phyloP scores from a whole-genome alignment of 192 early-diverging fungal genomes.

The Umbelopsis ramanniana region DNA sequence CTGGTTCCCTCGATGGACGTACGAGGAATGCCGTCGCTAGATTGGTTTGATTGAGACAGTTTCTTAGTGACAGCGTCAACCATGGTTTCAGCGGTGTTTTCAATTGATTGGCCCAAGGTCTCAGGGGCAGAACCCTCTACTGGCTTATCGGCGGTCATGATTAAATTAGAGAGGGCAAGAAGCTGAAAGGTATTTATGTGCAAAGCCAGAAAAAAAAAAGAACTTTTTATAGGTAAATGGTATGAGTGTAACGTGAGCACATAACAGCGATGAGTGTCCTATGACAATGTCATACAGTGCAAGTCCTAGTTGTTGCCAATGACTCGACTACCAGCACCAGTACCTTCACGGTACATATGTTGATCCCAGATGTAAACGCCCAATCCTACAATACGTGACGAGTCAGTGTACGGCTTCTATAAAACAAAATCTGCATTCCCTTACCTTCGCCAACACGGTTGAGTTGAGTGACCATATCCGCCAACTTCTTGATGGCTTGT shows the following conservation, averaged over 20 bases:
- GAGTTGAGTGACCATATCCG: constrained; percentile 59
- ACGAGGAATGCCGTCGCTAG: background rate
- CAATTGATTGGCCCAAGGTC: background rate
- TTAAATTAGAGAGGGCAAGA: background rate
- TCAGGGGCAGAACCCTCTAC: background rate
- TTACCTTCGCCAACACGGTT: constrained; percentile 57
- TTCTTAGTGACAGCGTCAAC: background rate
- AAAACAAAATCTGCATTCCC: background rate
- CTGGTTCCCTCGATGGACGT: background rate
- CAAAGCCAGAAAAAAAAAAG: background rate
- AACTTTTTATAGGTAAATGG: constrained; percentile 20
- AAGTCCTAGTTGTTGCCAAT: constrained; percentile 10
- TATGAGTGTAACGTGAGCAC: constrained; percentile 23
- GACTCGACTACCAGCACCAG: constrained; percentile 39
- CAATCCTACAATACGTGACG: constrained; percentile 19
- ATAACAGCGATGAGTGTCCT: background rate
- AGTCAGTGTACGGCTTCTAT: background rate
- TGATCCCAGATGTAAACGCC: constrained; percentile 63
- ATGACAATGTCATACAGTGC: background rate
- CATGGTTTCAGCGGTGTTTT: background rate
- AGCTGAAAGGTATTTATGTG: background rate
- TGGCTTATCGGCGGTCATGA: background rate
- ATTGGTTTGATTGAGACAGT: background rate
- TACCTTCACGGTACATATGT: constrained; percentile 39
- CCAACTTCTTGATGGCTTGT: constrained; percentile 57